Evolutionary conservation across 139 green algal species (phyloP), one percentile per base, ranked within the genome.

Genomic region (Auxenochlorella protothecoides): DNA sequence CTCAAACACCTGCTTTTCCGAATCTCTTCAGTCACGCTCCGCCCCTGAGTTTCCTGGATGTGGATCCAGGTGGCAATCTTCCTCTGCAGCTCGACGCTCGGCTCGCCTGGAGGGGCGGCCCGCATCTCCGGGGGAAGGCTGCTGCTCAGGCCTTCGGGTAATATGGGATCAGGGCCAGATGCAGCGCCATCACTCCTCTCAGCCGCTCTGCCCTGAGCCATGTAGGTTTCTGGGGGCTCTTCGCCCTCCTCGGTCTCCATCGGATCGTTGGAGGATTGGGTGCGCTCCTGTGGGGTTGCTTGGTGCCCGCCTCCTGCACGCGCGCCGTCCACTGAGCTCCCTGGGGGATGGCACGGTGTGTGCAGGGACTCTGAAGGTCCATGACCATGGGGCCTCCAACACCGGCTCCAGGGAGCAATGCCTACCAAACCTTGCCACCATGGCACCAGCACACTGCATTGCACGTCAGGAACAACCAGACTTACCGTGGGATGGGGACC

Each of bases 51-150:
- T 15, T 62, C 62, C 68, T 78, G 74, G 7, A 78, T 55, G 66
- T 78, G 53, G 56, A 78, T 54, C 73, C 73, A 78, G 67, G 27
- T 65, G 27, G 61, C 73, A 15, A 78, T 54, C 10, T 55, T 59
- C 11, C 53, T 64, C 65, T 79, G 77, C 64, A 70, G 7, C 5
- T 53, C 61, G 6, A 65, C 67, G 65, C 75, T 55, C 6, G 62
- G 60, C 44, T 70, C 56, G 5, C 72, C 55, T 13, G 67, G 57
- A 63, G 57, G 13, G 6, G 67, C 67, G 0, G 53, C 67, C 13
- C 54, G 54, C 10, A 96, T 83, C 71, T 96, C 90, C 4, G 84
- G 79, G 6, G 91, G 91, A 70, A 95, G 74, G 79, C 93, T 92
- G 16, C 84, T 86, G n/a, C 27, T 44, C 27, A 44, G 27, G 27